Evolutionary conservation across 1,139 yeast species (phyloP).

Genomic region (Debaryomyces sp.): DNA sequence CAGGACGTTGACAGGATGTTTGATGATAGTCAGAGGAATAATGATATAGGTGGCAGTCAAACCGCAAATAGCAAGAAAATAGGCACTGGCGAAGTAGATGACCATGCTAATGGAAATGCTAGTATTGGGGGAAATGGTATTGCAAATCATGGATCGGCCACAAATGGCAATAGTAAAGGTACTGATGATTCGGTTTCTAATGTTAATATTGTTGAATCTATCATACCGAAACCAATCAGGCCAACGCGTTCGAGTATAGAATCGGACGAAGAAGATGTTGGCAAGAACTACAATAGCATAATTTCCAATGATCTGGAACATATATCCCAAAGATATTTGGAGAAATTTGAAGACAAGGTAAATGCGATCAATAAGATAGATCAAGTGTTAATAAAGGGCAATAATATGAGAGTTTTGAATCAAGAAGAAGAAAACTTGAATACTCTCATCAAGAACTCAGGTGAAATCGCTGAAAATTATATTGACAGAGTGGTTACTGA

Average conservation of each 20-base stretch:
- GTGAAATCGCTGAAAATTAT: conserved; percentile 33
- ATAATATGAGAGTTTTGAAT: conserved; percentile 29
- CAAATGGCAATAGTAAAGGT: neutral
- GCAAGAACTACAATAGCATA: conserved; percentile 4
- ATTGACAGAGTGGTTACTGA: conserved; percentile 41
- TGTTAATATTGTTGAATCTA: conserved; percentile 4
- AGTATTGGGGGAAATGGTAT: neutral
- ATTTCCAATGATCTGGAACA: conserved; percentile 5
- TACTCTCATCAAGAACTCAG: conserved; percentile 27
- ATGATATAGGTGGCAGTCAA: neutral
- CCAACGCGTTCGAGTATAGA: neutral
- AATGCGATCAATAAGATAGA: conserved; percentile 34
- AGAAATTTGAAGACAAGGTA: conserved; percentile 28
- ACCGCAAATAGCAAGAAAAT: neutral
- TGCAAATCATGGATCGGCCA: neutral
- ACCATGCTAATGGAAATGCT: neutral
- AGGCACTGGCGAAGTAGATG: neutral
- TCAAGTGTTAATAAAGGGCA: conserved; percentile 26
- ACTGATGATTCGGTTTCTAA: neutral
- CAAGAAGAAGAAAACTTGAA: conserved; percentile 31
- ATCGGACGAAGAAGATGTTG: conserved; percentile 8
- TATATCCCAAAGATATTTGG: conserved; percentile 10
- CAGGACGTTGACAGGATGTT: conserved; percentile 8
- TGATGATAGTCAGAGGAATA: neutral
- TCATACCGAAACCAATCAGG: conserved; percentile 8